phyloP scores from a whole-genome alignment of 768 basidiomycete genomes.

The Hortiboletus flavorubellus region DNA sequence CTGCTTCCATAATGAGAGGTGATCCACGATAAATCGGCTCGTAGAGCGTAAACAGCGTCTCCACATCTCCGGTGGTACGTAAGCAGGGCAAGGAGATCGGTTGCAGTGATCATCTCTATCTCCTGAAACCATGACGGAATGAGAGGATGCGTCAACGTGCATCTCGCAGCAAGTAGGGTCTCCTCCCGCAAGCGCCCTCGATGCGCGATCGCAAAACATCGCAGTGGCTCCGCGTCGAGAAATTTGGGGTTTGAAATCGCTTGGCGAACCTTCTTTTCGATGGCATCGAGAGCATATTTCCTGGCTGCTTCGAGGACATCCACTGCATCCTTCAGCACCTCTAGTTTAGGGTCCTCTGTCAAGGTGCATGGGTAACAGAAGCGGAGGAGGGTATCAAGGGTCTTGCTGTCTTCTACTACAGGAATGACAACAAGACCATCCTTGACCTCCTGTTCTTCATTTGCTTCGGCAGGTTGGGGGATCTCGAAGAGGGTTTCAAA shows the following conservation, averaged over 20 bases:
- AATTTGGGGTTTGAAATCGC: slow-evolving; percentile 21
- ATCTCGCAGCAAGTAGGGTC: too few relatives aligned
- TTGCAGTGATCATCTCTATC: slow-evolving; percentile 27
- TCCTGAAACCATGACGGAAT: slow-evolving; percentile 23
- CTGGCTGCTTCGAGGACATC: slow-evolving; percentile 17
- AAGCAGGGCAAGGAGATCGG: slow-evolving; percentile 25
- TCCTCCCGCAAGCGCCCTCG: too few relatives aligned
- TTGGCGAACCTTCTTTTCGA: slow-evolving; percentile 20
- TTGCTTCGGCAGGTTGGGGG: slow-evolving; percentile 19
- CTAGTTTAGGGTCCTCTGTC: slow-evolving; percentile 14
- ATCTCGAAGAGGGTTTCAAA: slow-evolving; percentile 33
- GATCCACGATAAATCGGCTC: slow-evolving; percentile 11
- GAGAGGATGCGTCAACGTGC: not conserved
- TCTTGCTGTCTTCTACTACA: slow-evolving; percentile 20
- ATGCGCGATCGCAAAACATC: slow-evolving; percentile 29
- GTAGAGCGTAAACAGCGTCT: slow-evolving; percentile 5
- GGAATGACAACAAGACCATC: slow-evolving; percentile 16
- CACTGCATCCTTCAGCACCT: slow-evolving; percentile 5
- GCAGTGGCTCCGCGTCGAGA: slow-evolving; percentile 22
- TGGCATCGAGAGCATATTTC: slow-evolving; percentile 20
- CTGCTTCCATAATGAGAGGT: slow-evolving; percentile 9
- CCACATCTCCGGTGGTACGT: slow-evolving; percentile 21
- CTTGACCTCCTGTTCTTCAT: slow-evolving; percentile 8
- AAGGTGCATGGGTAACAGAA: slow-evolving; percentile 24
- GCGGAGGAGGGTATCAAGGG: slow-evolving; percentile 19